Conservation (phyloP, 768 basidiomycete species). For the Tulasnella sp. region DNA sequence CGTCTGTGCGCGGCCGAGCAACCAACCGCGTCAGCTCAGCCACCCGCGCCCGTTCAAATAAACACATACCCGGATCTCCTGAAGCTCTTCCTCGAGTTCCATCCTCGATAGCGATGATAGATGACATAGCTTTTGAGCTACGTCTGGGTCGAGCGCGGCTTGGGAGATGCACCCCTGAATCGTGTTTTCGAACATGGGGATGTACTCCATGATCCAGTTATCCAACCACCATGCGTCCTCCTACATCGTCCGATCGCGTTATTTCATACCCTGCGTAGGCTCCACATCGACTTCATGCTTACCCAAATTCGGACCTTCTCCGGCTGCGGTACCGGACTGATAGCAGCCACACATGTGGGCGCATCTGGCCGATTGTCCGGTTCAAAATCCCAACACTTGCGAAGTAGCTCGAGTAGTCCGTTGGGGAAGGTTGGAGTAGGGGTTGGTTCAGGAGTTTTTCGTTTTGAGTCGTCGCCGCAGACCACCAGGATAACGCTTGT, state of each 20-base stretch:
- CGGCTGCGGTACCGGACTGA: not conserved
- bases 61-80: not conserved
- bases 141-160: not conserved
- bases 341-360: not conserved
- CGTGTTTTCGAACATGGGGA: conserved; percentile 5
- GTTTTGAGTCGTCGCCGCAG: not conserved
- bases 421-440: not conserved
- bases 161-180: not conserved
- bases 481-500: not conserved
- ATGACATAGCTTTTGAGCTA: not conserved
- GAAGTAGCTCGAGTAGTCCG: not conserved
- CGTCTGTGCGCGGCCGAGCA: not conserved
- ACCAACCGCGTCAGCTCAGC: not conserved
- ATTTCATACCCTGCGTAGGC: not conserved
- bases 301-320: not conserved
- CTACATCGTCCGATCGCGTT: not conserved
- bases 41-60: not conserved
- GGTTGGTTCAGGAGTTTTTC: not conserved
- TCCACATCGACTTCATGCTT: not conserved
- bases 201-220: conserved; percentile 6
- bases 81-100: not conserved
- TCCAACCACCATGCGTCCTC: not conserved
- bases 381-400: not conserved
- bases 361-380: conserved; percentile 1
- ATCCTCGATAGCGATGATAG: not conserved